Base-by-base conservation (phyloP, 306 rosid species). In the Psophocarpus tetragonolobus region DNA sequence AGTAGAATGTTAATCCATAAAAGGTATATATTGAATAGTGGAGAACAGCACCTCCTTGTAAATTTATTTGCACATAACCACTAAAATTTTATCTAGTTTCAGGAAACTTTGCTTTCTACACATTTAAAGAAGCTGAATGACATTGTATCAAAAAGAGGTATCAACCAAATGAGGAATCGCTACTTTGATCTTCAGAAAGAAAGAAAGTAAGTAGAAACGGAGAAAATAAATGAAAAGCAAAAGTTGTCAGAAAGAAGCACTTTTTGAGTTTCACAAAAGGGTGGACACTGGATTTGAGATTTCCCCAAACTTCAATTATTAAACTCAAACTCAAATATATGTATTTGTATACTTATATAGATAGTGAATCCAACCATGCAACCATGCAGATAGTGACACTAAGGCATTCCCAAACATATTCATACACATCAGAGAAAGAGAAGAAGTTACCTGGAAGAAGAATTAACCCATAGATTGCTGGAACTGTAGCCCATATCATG, bases 391-490 rank as follows among this genome's bases (percentile, higher is more conserved):
- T 75, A 83, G 36, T 73, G 75, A 73, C 71, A 74, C 53, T 20
- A 44, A 57, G 3, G 15, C 42, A 14, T 35, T 20, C 13, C 24
- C 50, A 50, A 71, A 20, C 51, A 58, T 2, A 3, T 48, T 35
- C 45, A 58, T 21, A 21, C 54, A 65, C 4, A 60, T 2, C 6
- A 69, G 11, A 72, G 67, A 44, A 70, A 51, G 60, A 68, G 24
- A 71, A 57, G 73, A 56, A 63, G 53, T 77, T 86, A 91, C 97
- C 97, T 90, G 75, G 94, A 87, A 76, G 97, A 90, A 74, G 96
- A 89, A 77, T 90, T 90, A 45, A 73, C 83, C 85, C 90, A 88
- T 35, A 83, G 77, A 83, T 71, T 88, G 77, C 60, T 80, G 39
- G 88, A 84, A 80, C 82, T 86, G 81, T 76, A 81, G 44, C 78